phyloP scores from a whole-genome alignment of 768 basidiomycete species.

The Candolleomyces aberdarensis region DNA sequence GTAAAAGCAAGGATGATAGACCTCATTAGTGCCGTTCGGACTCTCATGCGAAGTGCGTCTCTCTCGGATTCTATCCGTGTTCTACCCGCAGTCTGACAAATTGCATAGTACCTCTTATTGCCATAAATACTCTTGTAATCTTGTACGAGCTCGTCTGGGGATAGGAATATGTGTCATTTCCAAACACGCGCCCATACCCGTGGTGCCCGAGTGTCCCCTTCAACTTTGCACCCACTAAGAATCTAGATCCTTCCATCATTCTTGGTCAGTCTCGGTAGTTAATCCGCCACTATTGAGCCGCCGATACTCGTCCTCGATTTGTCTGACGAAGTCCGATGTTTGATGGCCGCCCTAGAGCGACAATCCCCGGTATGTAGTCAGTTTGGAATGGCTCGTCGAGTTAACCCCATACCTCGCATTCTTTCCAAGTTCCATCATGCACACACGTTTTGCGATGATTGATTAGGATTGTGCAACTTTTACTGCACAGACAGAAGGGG shows the following conservation, averaged over 20 bases:
- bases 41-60: slow-evolving; percentile 92
- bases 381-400: neutral
- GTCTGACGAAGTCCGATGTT: slow-evolving; percentile 62
- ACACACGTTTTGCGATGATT: slow-evolving; percentile 66
- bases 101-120: slow-evolving; percentile 83
- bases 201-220: neutral
- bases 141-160: slow-evolving; percentile 78
- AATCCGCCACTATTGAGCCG: slow-evolving; percentile 45
- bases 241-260: slow-evolving; percentile 14
- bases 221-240: too few species aligned
- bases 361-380: neutral
- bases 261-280: neutral
- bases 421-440: slow-evolving; percentile 74
- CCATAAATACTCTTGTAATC: slow-evolving; percentile 82
- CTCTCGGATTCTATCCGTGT: slow-evolving; percentile 10
- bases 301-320: slow-evolving; percentile 74
- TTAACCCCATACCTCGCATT: slow-evolving; percentile 58
- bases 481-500: slow-evolving; percentile 36
- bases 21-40: slow-evolving; percentile 92
- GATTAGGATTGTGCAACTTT: slow-evolving; percentile 87
- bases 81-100: slow-evolving; percentile 3
- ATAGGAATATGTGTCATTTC: slow-evolving; percentile 10
- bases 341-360: neutral
- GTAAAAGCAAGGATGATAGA: slow-evolving; percentile 86
- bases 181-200: neutral